Evolutionary conservation across 2,329 filamentous ascomycete species (phyloP), one percentile per base, ranked within the genome.

Genomic region (Cyphellophora attinorum): DNA sequence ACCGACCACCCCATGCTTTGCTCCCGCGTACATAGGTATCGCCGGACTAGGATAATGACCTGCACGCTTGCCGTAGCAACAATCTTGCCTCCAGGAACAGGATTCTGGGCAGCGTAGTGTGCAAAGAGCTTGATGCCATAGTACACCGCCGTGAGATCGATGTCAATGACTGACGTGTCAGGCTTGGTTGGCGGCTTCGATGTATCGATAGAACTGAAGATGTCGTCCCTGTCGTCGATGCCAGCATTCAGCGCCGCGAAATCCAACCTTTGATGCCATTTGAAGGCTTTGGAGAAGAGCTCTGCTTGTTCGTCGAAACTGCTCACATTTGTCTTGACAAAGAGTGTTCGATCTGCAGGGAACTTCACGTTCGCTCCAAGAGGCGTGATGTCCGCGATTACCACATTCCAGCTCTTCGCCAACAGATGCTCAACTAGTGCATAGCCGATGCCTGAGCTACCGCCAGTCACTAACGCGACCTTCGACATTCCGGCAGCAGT

Each of bases 1-100:
- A 1, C 67, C 71, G 3, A 71, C 47, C 11, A 75, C 49, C 6
- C 64, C 71, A 44, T 74, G 69, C 53, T 75, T 74, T 52, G 59
- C 64, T 1, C 62, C 61, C 0, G 68, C 72, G 47, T 74, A 73
- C n/a, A 34, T 29, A 5, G 38, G 34, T 12, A 34, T 19, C 11
- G 21, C 27, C 2, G 38, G 19, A 14, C 19, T 33, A 1, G 68
- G 64, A 31, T 62, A 61, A 1, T 70, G 41, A 1, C 53, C 62
- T 2, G 61, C 59, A 37, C 58, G 38, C 60, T 66, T 2, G 57
- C 55, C 1, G 65, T 69, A 0, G 59, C 55, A 8, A 68, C 51
- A 34, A 70, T 65, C 35, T 53, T 59, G 1, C 65, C 65, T 1
- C 62, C 63, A 1, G 57, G 56, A 0, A 48, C 49, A 2, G 51